Conservation (phyloP, 2,329 filamentous ascomycete genomes). For the Sclerotinia minor region DNA sequence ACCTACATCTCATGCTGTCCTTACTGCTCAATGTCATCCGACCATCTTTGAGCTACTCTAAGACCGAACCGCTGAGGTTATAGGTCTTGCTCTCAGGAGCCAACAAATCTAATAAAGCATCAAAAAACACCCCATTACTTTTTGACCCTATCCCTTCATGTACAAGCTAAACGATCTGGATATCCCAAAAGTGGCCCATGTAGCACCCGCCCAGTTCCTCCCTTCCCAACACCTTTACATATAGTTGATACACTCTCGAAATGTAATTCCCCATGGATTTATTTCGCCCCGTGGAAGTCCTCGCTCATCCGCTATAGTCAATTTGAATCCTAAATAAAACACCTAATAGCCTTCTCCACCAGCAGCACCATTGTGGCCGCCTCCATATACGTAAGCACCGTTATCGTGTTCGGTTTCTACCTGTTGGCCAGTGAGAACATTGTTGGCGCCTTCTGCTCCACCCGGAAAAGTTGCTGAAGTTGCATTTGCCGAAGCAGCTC, state of each 20-base stretch:
- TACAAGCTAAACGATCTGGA: slow-evolving; percentile 33
- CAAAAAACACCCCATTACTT: slow-evolving; percentile 37
- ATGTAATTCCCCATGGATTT: slow-evolving; percentile 28
- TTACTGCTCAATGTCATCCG: slow-evolving; percentile 29
- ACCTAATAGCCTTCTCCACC: slow-evolving; percentile 38
- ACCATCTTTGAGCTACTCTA: slow-evolving; percentile 13
- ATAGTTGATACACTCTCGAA: slow-evolving; percentile 40
- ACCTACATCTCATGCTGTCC: slow-evolving; percentile 37
- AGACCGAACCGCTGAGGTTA: slow-evolving; percentile 29
- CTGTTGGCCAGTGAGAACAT: slow-evolving; percentile 41
- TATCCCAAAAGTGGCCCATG: slow-evolving; percentile 26
- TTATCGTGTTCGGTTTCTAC: slow-evolving; percentile 42
- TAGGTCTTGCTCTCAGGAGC: slow-evolving; percentile 36
- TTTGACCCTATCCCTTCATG: slow-evolving; percentile 38
- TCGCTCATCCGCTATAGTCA: slow-evolving; percentile 17
- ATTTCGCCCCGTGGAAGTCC: slow-evolving; percentile 13
- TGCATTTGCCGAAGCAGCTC: slow-evolving; percentile 44
- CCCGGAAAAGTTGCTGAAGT: slow-evolving; percentile 38
- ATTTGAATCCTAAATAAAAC: slow-evolving; percentile 17
- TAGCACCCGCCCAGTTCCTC: slow-evolving; percentile 28
- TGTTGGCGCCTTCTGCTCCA: slow-evolving; percentile 41
- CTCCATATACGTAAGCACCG: slow-evolving; percentile 46
- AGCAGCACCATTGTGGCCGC: slow-evolving; percentile 58
- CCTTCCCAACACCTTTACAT: slow-evolving; percentile 34
- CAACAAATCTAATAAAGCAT: slow-evolving; percentile 39